Evolutionary conservation across 176 grass and related monocot species (phyloP).

Genomic region (Carex cristatella): DNA sequence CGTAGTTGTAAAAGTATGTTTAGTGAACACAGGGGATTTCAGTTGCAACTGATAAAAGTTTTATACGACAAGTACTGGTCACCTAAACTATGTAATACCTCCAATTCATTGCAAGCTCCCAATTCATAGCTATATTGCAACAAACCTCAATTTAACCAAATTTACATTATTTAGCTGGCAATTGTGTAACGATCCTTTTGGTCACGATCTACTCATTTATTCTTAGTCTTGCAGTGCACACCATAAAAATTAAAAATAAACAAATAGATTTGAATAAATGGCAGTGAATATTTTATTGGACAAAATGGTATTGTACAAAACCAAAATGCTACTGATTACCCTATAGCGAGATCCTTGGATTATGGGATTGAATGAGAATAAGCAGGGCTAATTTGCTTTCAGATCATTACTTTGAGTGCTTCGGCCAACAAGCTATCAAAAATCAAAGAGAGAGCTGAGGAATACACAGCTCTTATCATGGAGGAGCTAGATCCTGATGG

Average conservation of each 20-base stretch:
- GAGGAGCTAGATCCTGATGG: constrained; percentile 75
- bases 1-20: background rate
- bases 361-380: background rate
- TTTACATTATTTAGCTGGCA: background rate
- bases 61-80: background rate
- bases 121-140: background rate
- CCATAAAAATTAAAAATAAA: background rate
- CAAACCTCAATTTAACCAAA: background rate
- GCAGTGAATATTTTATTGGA: background rate
- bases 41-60: background rate
- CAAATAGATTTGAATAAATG: background rate
- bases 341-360: background rate
- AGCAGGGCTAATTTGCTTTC: constrained; percentile 17
- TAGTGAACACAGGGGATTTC: background rate
- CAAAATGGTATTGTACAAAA: background rate
- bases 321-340: no score
- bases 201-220: background rate
- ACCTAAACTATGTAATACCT: background rate
- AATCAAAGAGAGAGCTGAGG: constrained; percentile 71
- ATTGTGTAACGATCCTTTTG: background rate
- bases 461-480: constrained; percentile 83
- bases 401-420: constrained; percentile 86
- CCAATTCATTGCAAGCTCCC: background rate
- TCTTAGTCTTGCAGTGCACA: background rate
- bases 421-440: constrained; percentile 94